Conservation (phyloP, 2,329 filamentous ascomycete genomes). For the Exserohilum turcica region DNA sequence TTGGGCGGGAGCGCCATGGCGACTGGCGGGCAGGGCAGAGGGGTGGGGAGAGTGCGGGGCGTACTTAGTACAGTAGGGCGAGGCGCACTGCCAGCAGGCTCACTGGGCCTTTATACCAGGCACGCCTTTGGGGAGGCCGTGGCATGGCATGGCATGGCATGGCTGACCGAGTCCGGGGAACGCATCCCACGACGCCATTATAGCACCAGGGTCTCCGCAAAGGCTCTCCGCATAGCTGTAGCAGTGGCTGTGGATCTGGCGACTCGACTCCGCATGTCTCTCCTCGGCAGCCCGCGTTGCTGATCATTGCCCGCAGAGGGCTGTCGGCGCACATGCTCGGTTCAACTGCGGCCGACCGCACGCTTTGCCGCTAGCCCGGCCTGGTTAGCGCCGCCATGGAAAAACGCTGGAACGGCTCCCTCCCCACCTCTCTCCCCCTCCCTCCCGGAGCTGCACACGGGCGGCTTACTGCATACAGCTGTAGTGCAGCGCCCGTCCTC, state of each 20-base stretch:
- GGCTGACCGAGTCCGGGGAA: constrained; percentile 15
- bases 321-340: constrained; percentile 17
- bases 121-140: not conserved
- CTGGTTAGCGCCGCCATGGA: too few species aligned
- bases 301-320: constrained; percentile 10
- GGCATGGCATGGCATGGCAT: constrained; percentile 10
- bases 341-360: constrained; percentile 17
- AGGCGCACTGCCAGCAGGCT: constrained; percentile 15
- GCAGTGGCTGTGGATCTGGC: constrained; percentile 17
- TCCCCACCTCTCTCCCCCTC: too few species aligned
- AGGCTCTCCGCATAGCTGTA: too few species aligned
- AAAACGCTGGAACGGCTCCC: too few species aligned
- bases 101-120: constrained; percentile 26
- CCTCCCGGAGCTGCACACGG: not conserved
- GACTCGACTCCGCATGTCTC: constrained; percentile 20
- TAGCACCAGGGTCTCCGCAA: constrained; percentile 27
- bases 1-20: constrained; percentile 61
- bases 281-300: constrained; percentile 13
- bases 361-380: constrained; percentile 1
- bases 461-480: constrained; percentile 1
- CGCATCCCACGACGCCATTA: constrained; percentile 13
- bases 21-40: constrained; percentile 8
- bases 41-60: constrained; percentile 9
- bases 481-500: constrained; percentile 2
- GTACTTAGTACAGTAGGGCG: not conserved